Conservation (phyloP, 1,139 yeast species). For the Torulaspora pretoriensis region DNA sequence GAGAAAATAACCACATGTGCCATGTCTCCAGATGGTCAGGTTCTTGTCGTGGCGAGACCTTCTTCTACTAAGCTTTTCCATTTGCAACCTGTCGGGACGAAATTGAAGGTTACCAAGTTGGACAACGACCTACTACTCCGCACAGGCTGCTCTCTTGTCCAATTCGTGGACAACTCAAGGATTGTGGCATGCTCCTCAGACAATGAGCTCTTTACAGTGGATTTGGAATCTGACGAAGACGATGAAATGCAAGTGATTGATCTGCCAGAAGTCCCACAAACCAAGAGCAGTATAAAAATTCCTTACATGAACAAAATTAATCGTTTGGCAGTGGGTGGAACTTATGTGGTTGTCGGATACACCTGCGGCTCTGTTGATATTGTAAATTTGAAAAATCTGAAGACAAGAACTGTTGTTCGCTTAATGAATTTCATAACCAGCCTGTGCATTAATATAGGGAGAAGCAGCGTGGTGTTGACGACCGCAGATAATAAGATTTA, state of each 20-base stretch:
- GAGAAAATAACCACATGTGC: slow-evolving; percentile 73
- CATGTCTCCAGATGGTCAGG: slow-evolving; percentile 61
- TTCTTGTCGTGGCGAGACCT: slow-evolving; percentile 68
- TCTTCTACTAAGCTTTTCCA: slow-evolving; percentile 66
- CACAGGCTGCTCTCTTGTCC: slow-evolving; percentile 56
- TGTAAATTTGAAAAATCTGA: slow-evolving; percentile 37
- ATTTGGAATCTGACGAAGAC: slow-evolving; percentile 42
- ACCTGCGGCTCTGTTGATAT: slow-evolving; percentile 65
- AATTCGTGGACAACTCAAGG: slow-evolving; percentile 42
- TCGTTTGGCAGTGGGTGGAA: slow-evolving; percentile 45
- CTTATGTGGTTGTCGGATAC: slow-evolving; percentile 52
- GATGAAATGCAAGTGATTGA: slow-evolving; percentile 42
- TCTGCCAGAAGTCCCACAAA: slow-evolving; percentile 35
- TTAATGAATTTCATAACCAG: slow-evolving; percentile 60
- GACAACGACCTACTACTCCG: slow-evolving; percentile 42
- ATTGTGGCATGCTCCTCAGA: slow-evolving; percentile 61
- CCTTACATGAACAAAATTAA: slow-evolving; percentile 47
- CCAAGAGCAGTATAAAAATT: slow-evolving; percentile 34
- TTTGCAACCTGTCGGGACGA: slow-evolving; percentile 42
- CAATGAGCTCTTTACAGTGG: slow-evolving; percentile 55
- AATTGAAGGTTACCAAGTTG: slow-evolving; percentile 50
- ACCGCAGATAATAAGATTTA: slow-evolving; percentile 71
- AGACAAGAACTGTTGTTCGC: slow-evolving; percentile 42
- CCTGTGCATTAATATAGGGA: slow-evolving; percentile 48
- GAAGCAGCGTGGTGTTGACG: slow-evolving; percentile 55